phyloP scores from a whole-genome alignment of 73 alveolate species.

The Strombidium stylifer region DNA sequence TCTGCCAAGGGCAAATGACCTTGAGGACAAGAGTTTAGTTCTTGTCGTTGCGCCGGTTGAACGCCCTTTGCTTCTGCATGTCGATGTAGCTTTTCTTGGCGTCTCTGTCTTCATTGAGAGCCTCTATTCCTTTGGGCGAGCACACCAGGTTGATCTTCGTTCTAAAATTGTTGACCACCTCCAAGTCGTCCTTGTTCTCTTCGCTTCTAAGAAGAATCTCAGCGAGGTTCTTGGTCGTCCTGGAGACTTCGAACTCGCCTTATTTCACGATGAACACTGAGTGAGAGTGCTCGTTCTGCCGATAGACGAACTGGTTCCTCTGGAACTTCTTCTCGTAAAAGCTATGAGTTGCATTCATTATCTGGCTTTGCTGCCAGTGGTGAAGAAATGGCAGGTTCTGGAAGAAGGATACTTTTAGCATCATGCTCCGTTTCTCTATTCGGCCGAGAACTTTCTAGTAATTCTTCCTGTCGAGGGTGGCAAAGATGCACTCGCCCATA shows the following conservation, averaged over 20 bases:
- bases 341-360: constrained; percentile 28
- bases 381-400: constrained; percentile 46
- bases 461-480: constrained; percentile 36
- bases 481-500: constrained; percentile 51
- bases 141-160: no score
- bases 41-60: no score
- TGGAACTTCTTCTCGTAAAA: constrained; percentile 24
- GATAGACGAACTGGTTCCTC: constrained; percentile 28
- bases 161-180: no score
- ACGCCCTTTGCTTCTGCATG: no score
- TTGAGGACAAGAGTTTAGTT: no score
- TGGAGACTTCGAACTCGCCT: constrained; percentile 60
- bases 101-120: no score
- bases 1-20: constrained; percentile 28
- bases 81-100: no score
- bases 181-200: no score
- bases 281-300: constrained; percentile 34
- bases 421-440: constrained; percentile 38
- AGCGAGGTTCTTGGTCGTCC: constrained; percentile 5
- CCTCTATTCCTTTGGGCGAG: no score
- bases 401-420: constrained; percentile 31
- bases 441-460: constrained; percentile 25
- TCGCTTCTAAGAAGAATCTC: background rate
- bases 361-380: constrained; percentile 37
- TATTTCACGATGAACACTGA: constrained; percentile 18